Evolutionary conservation across 768 basidiomycete genomes (phyloP), one percentile per base, ranked within the genome.

Genomic region (Pluteus cervinus): DNA sequence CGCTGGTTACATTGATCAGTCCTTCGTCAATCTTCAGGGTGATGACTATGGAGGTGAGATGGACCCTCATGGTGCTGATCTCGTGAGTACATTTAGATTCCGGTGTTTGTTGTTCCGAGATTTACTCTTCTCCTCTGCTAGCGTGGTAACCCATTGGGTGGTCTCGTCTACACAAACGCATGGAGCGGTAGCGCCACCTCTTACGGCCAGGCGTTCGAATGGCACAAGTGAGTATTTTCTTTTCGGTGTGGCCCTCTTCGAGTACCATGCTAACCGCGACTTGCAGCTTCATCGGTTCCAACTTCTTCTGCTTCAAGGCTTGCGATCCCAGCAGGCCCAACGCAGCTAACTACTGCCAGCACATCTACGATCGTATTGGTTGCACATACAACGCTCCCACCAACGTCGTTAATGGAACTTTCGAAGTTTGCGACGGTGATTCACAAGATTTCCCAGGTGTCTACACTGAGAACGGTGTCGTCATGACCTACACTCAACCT

Each of bases 121-220:
- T 38, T 43, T 35, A 42, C 36, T 15, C 41, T 30, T 40, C 40
- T 52, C 41, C 29, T 40, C 40, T 52, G 20, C 10, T 46, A 81
- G 74, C 75, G 81, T 44, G 88, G 87, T n/a, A 91, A 88, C 62
- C 84, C 84, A 3, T 64, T 86, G 18, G 86, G 86, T 45, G 82
- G 76, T 33, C 55, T 87, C 18, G 40, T 86, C 29, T 89, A 71
- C 63, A 76, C 83, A 0, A 79, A 62, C 42, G 69, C 61, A 8
- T 80, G 68, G 50, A 59, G 66, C 12, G 53, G 45, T 32, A 58
- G 69, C 44, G 70, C 67, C 46, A 54, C 54, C 41, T 58, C 62
- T 0, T 68, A 61, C 52, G 50, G 56, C 7, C 86, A 89, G 50
- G 68, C 80, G 23, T 59, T 63, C 25, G 74, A 85, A 47, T 87